Percentiles rank a stretch among this genome's conserved stretches.
Conservation (phyloP, 768 basidiomycete genomes). For the Postia placenta region DNA sequence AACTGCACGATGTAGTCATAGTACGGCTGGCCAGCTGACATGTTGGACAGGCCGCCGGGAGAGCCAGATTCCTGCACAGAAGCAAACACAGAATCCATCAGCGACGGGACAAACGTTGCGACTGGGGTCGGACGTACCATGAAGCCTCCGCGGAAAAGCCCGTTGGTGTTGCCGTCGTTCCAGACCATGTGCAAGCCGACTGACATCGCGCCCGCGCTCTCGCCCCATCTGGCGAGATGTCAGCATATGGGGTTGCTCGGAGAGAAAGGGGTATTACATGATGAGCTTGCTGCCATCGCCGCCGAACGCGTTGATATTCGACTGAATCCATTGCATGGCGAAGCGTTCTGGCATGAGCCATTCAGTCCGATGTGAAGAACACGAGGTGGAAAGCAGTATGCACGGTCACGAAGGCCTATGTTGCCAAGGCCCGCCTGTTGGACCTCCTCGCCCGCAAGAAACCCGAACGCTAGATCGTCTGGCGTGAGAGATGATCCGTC, state of each 20-base stretch:
- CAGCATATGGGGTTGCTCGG: neutral
- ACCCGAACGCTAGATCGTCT: constrained; percentile 28
- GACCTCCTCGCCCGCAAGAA: constrained; percentile 33
- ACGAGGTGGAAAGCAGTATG: constrained; percentile 1
- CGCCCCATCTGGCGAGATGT: constrained; percentile 22
- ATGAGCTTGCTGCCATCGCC: constrained; percentile 39
- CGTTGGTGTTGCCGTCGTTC: constrained; percentile 12
- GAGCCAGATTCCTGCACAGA: neutral
- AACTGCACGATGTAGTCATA: constrained; percentile 37
- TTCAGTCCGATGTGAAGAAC: neutral
- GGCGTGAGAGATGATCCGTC: neutral
- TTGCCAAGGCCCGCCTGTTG: constrained; percentile 33
- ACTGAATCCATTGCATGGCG: constrained; percentile 30
- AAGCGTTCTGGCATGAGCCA: constrained; percentile 26
- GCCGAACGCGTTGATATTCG: constrained; percentile 8
- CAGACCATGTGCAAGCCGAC: constrained; percentile 22
- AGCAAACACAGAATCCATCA: neutral
- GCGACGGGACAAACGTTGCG: neutral
- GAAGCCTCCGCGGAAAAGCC: constrained; percentile 27
- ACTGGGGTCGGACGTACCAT: constrained; percentile 22
- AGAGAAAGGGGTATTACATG: constrained; percentile 15
- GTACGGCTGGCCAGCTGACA: constrained; percentile 21
- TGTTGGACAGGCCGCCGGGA: neutral
- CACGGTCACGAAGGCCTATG: constrained; percentile 44
- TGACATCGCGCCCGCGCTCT: constrained; percentile 33